phyloP scores from a whole-genome alignment of 139 green algal genomes.

The Marvania coccoides region DNA sequence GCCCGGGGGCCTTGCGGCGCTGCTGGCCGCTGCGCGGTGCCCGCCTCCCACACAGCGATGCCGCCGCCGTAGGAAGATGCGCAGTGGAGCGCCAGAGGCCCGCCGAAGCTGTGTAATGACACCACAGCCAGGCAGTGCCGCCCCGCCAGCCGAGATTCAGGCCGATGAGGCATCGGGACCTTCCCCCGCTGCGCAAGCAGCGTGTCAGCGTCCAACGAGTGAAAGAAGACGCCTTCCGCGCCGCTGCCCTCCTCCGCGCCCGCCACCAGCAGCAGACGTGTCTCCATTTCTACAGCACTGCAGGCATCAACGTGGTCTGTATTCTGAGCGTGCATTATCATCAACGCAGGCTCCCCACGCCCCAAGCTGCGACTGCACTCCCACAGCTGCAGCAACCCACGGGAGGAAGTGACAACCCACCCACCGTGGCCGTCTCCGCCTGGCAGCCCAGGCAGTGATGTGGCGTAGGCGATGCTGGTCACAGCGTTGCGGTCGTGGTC shows the following conservation, averaged over 20 bases:
- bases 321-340: slow-evolving; percentile 35
- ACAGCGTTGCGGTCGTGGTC: slow-evolving; percentile 2
- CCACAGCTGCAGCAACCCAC: slow-evolving; percentile 58
- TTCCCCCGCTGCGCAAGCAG: slow-evolving; percentile 18
- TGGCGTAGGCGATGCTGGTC: background rate
- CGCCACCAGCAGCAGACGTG: slow-evolving; percentile 27
- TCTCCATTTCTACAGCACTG: background rate
- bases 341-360: slow-evolving; percentile 26
- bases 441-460: slow-evolving; percentile 9
- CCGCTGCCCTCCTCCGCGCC: slow-evolving; percentile 4
- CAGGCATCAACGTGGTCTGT: slow-evolving; percentile 11
- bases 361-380: slow-evolving; percentile 42
- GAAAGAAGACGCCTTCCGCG: slow-evolving; percentile 30
- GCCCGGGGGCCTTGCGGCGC: slow-evolving; percentile 10
- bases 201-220: slow-evolving; percentile 32
- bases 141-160: background rate
- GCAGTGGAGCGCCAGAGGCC: slow-evolving; percentile 30
- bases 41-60: slow-evolving; percentile 21
- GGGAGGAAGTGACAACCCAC: slow-evolving; percentile 32
- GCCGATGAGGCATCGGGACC: slow-evolving; percentile 5
- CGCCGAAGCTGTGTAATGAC: slow-evolving; percentile 49
- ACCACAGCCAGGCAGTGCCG: slow-evolving; percentile 26
- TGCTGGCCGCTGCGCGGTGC: slow-evolving; percentile 12
- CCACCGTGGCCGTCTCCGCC: slow-evolving; percentile 14
- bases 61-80: too few species aligned